A percentile compares a stretch with the other conserved stretches of the same genome.
These are phyloP conservation scores for Kalaharituber pfeilii DNA, from an alignment of 2,329 filamentous ascomycete genomes.

Conservation along the genomic window DNA sequence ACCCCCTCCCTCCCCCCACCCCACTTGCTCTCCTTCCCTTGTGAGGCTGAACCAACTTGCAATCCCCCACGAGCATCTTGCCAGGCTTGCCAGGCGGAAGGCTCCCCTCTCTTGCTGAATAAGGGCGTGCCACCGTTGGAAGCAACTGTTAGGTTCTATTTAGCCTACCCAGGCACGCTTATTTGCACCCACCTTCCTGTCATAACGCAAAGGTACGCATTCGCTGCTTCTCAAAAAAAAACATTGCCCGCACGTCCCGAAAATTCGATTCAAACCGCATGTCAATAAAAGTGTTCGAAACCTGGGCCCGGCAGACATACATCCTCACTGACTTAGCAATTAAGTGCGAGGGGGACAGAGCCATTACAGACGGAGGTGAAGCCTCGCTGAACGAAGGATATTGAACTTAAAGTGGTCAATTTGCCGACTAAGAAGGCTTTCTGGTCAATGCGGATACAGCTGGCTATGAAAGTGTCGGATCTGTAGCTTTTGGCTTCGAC, in stretches of 20 bases:
- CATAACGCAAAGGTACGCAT: background rate
- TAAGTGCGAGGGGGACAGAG: no score
- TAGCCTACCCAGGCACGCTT: background rate
- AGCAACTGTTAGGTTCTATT: background rate
- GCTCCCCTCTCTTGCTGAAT: background rate
- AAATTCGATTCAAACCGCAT: no score
- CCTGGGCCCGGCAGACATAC: no score
- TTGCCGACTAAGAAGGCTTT: no score
- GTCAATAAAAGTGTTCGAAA: no score
- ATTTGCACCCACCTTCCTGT: background rate
- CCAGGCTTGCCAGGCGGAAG: background rate
- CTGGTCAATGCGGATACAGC: background rate
- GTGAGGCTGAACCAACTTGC: background rate
- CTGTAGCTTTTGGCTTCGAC: background rate
- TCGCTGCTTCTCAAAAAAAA: no score
- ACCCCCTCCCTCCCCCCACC: background rate
- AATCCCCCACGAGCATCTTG: background rate
- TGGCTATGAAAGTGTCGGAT: background rate
- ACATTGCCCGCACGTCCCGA: no score
- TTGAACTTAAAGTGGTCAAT: no score
- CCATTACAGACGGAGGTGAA: no score
- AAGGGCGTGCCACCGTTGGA: background rate
- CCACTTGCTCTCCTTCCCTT: background rate
- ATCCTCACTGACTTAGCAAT: no score
- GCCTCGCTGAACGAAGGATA: no score